These are phyloP conservation scores for Extremus antarcticus DNA, from an alignment of 495 filamentous ascomycete genomes.

Conservation along the genomic window DNA sequence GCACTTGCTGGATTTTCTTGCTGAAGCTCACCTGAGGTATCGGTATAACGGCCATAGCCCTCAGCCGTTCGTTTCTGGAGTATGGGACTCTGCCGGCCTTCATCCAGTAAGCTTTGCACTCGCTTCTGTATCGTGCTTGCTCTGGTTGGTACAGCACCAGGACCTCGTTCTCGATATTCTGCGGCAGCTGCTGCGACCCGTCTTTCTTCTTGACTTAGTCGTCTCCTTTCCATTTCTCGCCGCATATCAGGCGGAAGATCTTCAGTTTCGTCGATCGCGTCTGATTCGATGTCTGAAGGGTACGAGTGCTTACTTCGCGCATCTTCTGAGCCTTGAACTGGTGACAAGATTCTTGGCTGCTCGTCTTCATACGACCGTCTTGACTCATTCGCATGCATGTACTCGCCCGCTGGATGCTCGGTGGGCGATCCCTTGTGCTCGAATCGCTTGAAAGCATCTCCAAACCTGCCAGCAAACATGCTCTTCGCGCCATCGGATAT, in stretches of 20 bases:
- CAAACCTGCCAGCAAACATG: conserved; percentile 82
- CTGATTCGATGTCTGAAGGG: conserved; percentile 31
- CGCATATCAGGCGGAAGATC: conserved; percentile 81
- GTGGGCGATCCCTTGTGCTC: conserved; percentile 50
- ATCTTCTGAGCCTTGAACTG: conserved; percentile 66
- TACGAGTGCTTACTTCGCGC: conserved; percentile 62
- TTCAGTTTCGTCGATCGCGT: conserved; percentile 46
- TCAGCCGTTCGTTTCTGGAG: conserved; percentile 62
- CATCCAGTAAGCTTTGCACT: conserved; percentile 75
- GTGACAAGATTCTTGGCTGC: conserved; percentile 49
- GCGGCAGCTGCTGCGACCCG: conserved; percentile 88
- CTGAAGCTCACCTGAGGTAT: conserved; percentile 25
- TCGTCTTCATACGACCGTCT: conserved; percentile 30
- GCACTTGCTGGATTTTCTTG: not conserved
- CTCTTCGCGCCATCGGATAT: conserved; percentile 57
- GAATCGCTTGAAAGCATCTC: conserved; percentile 90
- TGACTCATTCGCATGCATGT: not conserved
- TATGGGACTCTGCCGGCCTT: conserved; percentile 48
- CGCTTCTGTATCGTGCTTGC: conserved; percentile 74
- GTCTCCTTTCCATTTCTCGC: conserved; percentile 75
- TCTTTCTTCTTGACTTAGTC: conserved; percentile 79
- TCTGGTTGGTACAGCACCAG: conserved; percentile 8
- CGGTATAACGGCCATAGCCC: conserved; percentile 79
- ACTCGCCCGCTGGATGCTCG: conserved; percentile 29
- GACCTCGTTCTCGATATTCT: conserved; percentile 64